Conservation (phyloP, 352 stramenopile species). For the Phytophthora fragariae region DNA sequence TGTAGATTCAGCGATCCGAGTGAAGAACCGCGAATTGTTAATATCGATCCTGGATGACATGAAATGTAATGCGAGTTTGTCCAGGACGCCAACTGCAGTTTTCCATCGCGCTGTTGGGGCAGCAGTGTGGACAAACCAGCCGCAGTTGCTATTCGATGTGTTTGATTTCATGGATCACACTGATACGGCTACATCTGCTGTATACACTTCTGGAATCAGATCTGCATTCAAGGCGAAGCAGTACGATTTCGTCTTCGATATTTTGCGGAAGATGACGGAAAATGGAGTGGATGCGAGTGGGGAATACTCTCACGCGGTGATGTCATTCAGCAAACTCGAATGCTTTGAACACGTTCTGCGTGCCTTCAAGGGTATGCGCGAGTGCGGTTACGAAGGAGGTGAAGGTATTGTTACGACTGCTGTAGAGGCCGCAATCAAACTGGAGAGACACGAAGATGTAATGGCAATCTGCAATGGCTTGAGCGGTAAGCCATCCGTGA, state of each 20-base stretch:
- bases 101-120: not conserved
- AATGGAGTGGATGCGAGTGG: not conserved
- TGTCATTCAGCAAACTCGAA: not conserved
- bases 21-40: not conserved
- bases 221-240: not conserved
- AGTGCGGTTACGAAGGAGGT: too few species aligned
- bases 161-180: not conserved
- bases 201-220: not conserved
- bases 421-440: too few species aligned
- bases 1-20: not conserved
- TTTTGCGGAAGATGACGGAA: not conserved
- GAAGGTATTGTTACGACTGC: too few species aligned
- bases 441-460: too few species aligned
- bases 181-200: not conserved
- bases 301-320: not conserved
- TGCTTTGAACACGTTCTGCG: not conserved
- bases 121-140: not conserved
- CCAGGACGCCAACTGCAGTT: not conserved
- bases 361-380: not conserved
- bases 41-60: not conserved
- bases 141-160: not conserved
- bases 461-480: not conserved
- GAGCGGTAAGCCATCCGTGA: too few species aligned
- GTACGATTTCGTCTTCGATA: not conserved
- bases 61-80: not conserved